A percentile compares a stretch with the other conserved stretches of the same genome.
phyloP scores from a whole-genome alignment of 1,139 yeast species.

The Zygoascus hellenicus region DNA sequence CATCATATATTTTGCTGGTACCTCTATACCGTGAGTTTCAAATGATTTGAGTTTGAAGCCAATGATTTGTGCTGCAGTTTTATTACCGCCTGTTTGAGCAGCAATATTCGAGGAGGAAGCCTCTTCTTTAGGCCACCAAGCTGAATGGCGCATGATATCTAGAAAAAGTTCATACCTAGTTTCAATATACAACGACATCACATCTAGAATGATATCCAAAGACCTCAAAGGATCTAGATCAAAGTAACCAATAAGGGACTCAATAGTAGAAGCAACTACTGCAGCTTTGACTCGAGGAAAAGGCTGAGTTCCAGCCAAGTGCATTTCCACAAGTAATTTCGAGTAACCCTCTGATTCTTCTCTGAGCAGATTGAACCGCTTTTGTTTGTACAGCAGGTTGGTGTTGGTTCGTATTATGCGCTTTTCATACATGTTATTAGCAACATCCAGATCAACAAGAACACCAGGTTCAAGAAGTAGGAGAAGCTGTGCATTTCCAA shows the following conservation, averaged over 20 bases:
- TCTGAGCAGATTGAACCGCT: constrained; percentile 64
- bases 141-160: constrained; percentile 45
- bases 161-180: constrained; percentile 45
- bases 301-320: background rate
- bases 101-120: constrained; percentile 36
- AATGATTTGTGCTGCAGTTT: constrained; percentile 53
- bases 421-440: constrained; percentile 34
- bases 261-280: constrained; percentile 47
- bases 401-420: constrained; percentile 44
- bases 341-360: constrained; percentile 83
- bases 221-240: constrained; percentile 70
- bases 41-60: constrained; percentile 47
- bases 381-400: constrained; percentile 53
- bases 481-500: constrained; percentile 21
- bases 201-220: constrained; percentile 50
- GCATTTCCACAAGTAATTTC: constrained; percentile 52
- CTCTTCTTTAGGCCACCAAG: constrained; percentile 59
- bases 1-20: constrained; percentile 45
- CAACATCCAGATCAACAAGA: constrained; percentile 22
- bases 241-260: constrained; percentile 67
- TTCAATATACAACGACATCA: constrained; percentile 43
- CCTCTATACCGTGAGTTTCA: constrained; percentile 31
- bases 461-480: constrained; percentile 25
- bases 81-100: constrained; percentile 48
- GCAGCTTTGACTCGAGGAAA: constrained; percentile 34